A percentile compares a stretch with the other conserved stretches of the same genome.
Conservation (phyloP, 352 stramenopile species). For the Blastocystis sp. region DNA sequence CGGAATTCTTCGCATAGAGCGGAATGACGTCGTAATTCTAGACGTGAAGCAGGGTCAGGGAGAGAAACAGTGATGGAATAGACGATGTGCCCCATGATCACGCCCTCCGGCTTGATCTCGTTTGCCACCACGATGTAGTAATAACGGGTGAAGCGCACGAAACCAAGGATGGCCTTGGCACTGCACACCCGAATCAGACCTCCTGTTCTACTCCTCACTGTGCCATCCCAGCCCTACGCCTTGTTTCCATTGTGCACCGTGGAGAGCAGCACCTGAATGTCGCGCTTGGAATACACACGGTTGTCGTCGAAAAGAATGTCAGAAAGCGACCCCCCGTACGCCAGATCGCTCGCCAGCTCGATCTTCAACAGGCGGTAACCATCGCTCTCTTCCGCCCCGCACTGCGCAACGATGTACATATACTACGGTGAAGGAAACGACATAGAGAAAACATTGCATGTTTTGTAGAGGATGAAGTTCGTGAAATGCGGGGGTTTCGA, state of each 20-base stretch:
- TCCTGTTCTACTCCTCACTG: constrained; percentile 42
- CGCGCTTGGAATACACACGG: constrained; percentile 62
- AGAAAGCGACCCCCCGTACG: constrained; percentile 1
- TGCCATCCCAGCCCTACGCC: constrained; percentile 62
- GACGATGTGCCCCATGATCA: constrained; percentile 88
- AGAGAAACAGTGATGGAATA: constrained; percentile 84
- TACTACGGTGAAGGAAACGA: neutral
- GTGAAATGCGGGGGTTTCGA: neutral
- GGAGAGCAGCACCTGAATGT: constrained; percentile 66
- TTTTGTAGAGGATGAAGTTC: constrained; percentile 33
- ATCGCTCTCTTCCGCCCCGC: neutral
- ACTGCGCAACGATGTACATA: constrained; percentile 43
- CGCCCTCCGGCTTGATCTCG: constrained; percentile 90
- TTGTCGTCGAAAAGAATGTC: constrained; percentile 70
- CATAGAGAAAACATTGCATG: constrained; percentile 14
- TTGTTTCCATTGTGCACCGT: constrained; percentile 71
- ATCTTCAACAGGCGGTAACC: constrained; percentile 51
- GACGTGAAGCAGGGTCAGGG: neutral
- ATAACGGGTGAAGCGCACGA: constrained; percentile 92
- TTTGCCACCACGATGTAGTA: constrained; percentile 98
- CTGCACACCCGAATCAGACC: constrained; percentile 74
- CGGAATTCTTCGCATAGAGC: constrained; percentile 70
- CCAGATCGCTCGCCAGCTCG: neutral
- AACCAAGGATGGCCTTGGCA: constrained; percentile 92
- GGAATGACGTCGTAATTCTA: constrained; percentile 68